phyloP scores from a whole-genome alignment of 2,329 filamentous ascomycete genomes.

The Gyromitra esculenta region DNA sequence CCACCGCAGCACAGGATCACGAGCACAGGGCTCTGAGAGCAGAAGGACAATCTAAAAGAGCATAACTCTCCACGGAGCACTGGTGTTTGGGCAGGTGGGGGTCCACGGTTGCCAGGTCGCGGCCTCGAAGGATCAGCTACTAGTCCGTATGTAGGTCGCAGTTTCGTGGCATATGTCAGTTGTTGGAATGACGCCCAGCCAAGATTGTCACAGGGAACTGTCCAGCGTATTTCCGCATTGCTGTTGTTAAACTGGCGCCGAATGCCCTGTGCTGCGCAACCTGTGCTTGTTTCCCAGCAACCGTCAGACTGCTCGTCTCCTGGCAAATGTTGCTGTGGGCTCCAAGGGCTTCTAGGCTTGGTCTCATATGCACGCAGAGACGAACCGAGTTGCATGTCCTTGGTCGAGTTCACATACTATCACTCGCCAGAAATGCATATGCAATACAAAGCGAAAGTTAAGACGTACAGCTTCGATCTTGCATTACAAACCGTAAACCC shows the following conservation, averaged over 20 bases:
- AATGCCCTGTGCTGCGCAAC: not conserved
- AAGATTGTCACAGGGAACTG: not conserved
- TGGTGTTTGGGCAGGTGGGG: not conserved
- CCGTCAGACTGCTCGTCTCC: not conserved
- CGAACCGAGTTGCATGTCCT: not conserved
- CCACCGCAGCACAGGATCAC: constrained; percentile 7
- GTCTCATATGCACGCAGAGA: too few relatives aligned
- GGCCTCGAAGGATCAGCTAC: not conserved
- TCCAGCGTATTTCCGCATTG: too few relatives aligned
- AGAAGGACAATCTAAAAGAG: constrained; percentile 2
- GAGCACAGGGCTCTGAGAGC: not conserved
- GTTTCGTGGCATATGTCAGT: not conserved
- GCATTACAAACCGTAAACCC: not conserved
- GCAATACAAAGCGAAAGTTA: not conserved
- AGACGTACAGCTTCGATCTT: not conserved
- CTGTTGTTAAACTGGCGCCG: too few relatives aligned
- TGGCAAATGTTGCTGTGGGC: not conserved
- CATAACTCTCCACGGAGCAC: not conserved
- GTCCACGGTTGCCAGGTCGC: not conserved
- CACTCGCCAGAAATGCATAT: not conserved
- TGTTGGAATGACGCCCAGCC: not conserved
- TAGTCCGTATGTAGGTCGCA: not conserved
- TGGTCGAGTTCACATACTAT: not conserved
- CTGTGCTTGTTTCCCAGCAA: not conserved
- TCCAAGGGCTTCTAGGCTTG: too few relatives aligned